Evolutionary conservation across 176 grass and related monocot genomes (phyloP).

Genomic region (Hyparrhenia diplandra): DNA sequence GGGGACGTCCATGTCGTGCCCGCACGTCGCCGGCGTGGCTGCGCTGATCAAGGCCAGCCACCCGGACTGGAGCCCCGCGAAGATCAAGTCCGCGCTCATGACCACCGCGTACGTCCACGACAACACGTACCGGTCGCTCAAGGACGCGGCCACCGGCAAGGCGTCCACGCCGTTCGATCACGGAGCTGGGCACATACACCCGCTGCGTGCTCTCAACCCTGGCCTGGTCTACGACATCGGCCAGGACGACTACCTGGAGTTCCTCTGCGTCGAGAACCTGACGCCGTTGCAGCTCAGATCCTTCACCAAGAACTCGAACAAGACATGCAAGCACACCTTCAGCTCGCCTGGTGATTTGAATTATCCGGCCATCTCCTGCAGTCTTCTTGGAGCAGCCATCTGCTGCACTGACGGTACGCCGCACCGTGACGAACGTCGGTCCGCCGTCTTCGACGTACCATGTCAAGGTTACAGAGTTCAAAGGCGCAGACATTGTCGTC

Average conservation of each 20-base stretch:
- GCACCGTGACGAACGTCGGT: constrained; percentile 85
- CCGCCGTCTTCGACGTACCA: constrained; percentile 60
- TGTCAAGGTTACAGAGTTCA: constrained; percentile 56
- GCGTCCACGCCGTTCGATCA: constrained; percentile 79
- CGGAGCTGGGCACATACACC: constrained; percentile 91
- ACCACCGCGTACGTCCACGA: constrained; percentile 96
- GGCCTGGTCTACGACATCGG: constrained; percentile 82
- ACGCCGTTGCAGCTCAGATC: constrained; percentile 67
- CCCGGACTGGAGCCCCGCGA: constrained; percentile 86
- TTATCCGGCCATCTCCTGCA: constrained; percentile 84
- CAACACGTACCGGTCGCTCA: constrained; percentile 62
- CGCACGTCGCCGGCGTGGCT: constrained; percentile 90
- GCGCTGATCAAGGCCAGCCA: constrained; percentile 89
- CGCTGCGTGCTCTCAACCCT: constrained; percentile 61
- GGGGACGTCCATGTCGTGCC: constrained; percentile 98
- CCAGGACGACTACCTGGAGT: constrained; percentile 71
- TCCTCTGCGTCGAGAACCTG: constrained; percentile 85
- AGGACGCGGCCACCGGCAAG: constrained; percentile 70
- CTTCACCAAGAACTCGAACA: constrained; percentile 75
- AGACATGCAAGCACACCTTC: constrained; percentile 66
- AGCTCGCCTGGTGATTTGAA: constrained; percentile 73
- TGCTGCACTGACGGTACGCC: constrained; percentile 45
- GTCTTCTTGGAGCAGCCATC: constrained; percentile 51
- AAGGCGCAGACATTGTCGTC: constrained; percentile 59
- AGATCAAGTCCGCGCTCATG: constrained; percentile 94